Evolutionary conservation across 768 basidiomycete genomes (phyloP).

Genomic region (Pleurotus ostreatus): DNA sequence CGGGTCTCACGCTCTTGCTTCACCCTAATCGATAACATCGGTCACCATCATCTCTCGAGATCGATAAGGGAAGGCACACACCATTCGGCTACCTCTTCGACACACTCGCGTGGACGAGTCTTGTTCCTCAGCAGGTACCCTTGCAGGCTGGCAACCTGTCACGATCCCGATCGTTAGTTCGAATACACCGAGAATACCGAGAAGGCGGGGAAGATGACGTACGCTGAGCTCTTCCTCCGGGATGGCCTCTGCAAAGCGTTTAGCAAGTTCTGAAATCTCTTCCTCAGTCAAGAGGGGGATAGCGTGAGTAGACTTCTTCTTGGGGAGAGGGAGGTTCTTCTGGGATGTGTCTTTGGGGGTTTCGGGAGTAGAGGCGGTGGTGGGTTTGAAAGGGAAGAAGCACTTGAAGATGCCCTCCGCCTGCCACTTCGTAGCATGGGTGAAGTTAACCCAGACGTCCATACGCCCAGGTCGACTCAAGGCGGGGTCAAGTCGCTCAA

Average conservation of each 20-base stretch:
- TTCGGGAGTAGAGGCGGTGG: conserved; percentile 19
- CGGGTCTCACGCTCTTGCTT: conserved; percentile 78
- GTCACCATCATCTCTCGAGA: background rate
- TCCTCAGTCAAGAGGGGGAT: conserved; percentile 71
- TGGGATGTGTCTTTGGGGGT: conserved; percentile 47
- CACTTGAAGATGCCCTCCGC: conserved; percentile 92
- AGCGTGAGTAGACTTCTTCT: conserved; percentile 58
- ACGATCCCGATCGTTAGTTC: conserved; percentile 1
- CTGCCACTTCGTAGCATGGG: conserved; percentile 89
- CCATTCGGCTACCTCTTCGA: conserved; percentile 75
- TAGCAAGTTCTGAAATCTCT: conserved; percentile 75
- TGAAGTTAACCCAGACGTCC: conserved; percentile 92
- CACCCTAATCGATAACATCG: conserved; percentile 30
- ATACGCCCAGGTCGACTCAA: conserved; percentile 85
- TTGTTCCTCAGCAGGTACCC: conserved; percentile 88
- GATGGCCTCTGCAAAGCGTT: conserved; percentile 76
- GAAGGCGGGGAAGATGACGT: conserved; percentile 21
- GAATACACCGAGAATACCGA: conserved; percentile 1
- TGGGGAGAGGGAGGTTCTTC: conserved; percentile 62
- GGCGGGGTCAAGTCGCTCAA: conserved; percentile 88
- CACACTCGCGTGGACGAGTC: conserved; percentile 82
- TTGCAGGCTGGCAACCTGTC: conserved; percentile 76
- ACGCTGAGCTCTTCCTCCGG: conserved; percentile 89
- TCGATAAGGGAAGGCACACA: conserved; percentile 3
- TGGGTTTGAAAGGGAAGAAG: conserved; percentile 76